These are phyloP conservation scores for Lactifluus volemus DNA, from an alignment of 768 basidiomycete species.

Conservation along the genomic window DNA sequence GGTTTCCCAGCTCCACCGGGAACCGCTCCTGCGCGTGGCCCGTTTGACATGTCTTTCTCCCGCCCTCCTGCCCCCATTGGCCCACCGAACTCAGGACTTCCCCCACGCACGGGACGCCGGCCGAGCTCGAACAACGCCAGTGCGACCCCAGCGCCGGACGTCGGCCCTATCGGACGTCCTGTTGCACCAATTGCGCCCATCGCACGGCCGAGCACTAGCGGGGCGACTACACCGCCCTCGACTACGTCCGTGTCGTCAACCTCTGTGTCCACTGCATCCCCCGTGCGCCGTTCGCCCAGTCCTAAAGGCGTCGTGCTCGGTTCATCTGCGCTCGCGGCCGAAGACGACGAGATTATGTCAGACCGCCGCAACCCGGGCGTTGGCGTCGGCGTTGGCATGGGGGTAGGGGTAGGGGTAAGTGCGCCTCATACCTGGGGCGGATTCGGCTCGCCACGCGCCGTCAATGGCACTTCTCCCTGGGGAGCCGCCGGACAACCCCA, in stretches of 20 bases:
- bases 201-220: constrained; percentile 44
- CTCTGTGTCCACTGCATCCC: constrained; percentile 37
- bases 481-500: neutral
- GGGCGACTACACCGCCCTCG: constrained; percentile 38
- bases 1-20: constrained; percentile 36
- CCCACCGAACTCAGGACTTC: constrained; percentile 40
- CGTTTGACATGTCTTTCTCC: constrained; percentile 46
- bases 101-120: constrained; percentile 37
- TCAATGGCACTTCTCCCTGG: constrained; percentile 10
- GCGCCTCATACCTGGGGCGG: constrained; percentile 12
- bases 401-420: neutral
- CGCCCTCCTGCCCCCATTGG: constrained; percentile 49
- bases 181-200: constrained; percentile 70
- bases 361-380: constrained; percentile 26
- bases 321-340: constrained; percentile 67
- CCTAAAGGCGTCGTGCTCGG: constrained; percentile 58
- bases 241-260: constrained; percentile 28
- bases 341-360: constrained; percentile 71
- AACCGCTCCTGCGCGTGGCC: constrained; percentile 20
- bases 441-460: constrained; percentile 6
- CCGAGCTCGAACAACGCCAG: constrained; percentile 42
- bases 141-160: constrained; percentile 42
- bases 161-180: constrained; percentile 26
- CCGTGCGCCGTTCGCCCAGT: constrained; percentile 40
- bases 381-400: neutral